A percentile compares a stretch with the other conserved stretches of the same genome.
phyloP scores from a whole-genome alignment of 2,329 filamentous ascomycete species.

The Apiospora arundinis region DNA sequence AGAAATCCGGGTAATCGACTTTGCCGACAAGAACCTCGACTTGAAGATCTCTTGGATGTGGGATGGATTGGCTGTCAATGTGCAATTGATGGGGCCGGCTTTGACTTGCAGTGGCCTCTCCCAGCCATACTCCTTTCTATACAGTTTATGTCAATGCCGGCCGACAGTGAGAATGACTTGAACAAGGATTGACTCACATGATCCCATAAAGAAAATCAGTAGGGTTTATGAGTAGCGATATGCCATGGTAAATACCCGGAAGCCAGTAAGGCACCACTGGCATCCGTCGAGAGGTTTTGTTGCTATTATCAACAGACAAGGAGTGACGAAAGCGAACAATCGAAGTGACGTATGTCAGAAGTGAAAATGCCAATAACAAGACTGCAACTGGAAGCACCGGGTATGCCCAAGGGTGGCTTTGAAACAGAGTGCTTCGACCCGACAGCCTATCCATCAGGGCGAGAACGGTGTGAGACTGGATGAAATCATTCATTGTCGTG shows the following conservation, averaged over 20 bases:
- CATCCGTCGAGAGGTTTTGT: neutral
- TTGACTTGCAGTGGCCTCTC: slow-evolving; percentile 15
- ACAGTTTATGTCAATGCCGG: too few species aligned
- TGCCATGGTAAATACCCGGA: slow-evolving; percentile 5
- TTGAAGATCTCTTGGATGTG: slow-evolving; percentile 24
- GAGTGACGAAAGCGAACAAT: neutral
- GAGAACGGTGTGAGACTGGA: neutral
- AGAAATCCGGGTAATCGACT: slow-evolving; percentile 19
- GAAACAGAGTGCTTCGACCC: neutral
- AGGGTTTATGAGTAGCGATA: neutral
- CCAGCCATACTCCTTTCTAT: slow-evolving; percentile 12
- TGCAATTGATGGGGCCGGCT: slow-evolving; percentile 21
- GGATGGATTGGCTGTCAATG: slow-evolving; percentile 21
- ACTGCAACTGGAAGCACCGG: neutral
- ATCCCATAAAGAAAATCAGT: neutral
- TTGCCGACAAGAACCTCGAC: slow-evolving; percentile 23
- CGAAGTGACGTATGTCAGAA: slow-evolving; percentile 2
- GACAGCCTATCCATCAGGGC: neutral
- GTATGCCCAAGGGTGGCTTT: neutral
- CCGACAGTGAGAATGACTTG: too few species aligned
- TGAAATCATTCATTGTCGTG: neutral
- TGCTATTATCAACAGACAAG: neutral
- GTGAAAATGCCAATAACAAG: neutral
- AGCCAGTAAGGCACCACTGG: slow-evolving; percentile 19
- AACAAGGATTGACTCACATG: neutral